phyloP scores from a whole-genome alignment of 1,284 basidiomycete species.

The Cryptococcus sp. region DNA sequence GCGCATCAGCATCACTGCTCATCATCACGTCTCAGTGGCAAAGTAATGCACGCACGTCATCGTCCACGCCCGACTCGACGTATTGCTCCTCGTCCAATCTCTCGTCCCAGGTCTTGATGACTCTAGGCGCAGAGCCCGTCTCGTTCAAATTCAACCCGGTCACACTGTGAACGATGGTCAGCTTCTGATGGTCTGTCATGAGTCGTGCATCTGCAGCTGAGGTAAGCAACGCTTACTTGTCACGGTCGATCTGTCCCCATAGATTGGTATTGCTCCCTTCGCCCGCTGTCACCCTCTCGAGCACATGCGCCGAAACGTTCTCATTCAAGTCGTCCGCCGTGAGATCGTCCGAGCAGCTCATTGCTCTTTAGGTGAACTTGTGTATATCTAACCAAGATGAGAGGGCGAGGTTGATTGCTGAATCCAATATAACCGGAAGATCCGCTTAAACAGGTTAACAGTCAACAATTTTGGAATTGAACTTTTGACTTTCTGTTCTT shows the following conservation, averaged over 20 bases:
- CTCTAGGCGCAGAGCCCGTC: constrained; percentile 38
- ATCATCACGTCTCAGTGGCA: no score
- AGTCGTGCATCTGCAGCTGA: background rate
- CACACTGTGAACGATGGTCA: constrained; percentile 34
- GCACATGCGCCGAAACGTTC: constrained; percentile 39
- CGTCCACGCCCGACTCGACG: constrained; percentile 52
- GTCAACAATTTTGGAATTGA: no score
- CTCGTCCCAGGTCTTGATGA: constrained; percentile 55
- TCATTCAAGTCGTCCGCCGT: constrained; percentile 48
- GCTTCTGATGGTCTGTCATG: background rate
- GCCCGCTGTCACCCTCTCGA: constrained; percentile 50
- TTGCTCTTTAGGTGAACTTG: constrained; percentile 5
- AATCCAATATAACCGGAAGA: no score
- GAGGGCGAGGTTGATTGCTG: background rate
- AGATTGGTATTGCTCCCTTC: constrained; percentile 51
- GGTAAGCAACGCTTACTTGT: constrained; percentile 45
- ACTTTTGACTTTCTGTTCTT: background rate
- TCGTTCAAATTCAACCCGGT: constrained; percentile 48
- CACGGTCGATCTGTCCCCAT: constrained; percentile 49
- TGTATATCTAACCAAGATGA: no score
- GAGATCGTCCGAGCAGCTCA: constrained; percentile 54
- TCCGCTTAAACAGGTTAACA: no score
- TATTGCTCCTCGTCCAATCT: constrained; percentile 44
- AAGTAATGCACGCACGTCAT: constrained; percentile 40
- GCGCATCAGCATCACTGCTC: background rate